Evolutionary conservation across 2,329 filamentous ascomycete genomes (phyloP), one percentile per base, ranked within the genome.

Genomic region (Ascochyta fabae): DNA sequence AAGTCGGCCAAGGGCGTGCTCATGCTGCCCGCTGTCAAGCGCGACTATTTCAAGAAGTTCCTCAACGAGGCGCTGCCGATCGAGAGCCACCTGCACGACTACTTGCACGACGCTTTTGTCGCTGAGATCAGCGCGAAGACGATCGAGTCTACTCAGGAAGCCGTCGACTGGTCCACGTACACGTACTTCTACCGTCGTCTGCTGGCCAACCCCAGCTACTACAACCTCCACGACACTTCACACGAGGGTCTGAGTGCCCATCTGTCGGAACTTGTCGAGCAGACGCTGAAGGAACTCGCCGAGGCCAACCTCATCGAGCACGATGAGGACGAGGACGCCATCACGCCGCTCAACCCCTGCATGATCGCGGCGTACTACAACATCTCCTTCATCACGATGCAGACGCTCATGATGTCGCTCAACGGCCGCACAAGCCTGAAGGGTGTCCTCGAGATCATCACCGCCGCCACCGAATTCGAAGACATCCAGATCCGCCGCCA

Each of bases 321-420:
- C 44, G 94, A 98, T 62, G 93, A 96, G 71, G 94, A 82, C 4
- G 80, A 98, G 71, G 94, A 96, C 67, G 88, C 88, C 1, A 88
- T 98, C 40, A 85, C 90, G 16, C 93, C 95, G 13, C 86, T 96
- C 68, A 98, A 99, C 75, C 90, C 94, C 2, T 95, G 95, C 64
- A 97, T 97, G 91, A 98, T 99, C 71, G 92, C 91, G 9, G 92
- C 95, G 1, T 98, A 99, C 82, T 99, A 99, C 84, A 98, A 97
- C 77, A 96, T 99, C 71, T 97, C 94, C 6, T 98, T 97, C 79
- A 91, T 96, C 75, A 99, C 95, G 3, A 99, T 99, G 93, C 94
- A 99, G 79, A 99, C 95, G 0, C 94, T 99, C 83, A 82, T 99
- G 47, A 83, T 99, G 52, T 99, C 95, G 13, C 84, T 99, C 42